Conservation (phyloP, 805 yeast species). For the Ogataea kodamae region DNA sequence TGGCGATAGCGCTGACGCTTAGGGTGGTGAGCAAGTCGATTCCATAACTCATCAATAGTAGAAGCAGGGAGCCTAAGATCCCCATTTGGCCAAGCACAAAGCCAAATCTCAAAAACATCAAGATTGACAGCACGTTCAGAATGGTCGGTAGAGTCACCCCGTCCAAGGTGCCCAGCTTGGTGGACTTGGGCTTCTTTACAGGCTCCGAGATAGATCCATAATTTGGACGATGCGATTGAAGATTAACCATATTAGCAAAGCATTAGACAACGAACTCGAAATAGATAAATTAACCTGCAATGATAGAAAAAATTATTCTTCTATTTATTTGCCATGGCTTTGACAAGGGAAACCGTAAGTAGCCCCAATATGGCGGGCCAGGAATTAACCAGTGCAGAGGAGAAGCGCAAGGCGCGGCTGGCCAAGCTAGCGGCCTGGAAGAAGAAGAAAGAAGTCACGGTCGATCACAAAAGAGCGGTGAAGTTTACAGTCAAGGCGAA, state of each 20-base stretch:
- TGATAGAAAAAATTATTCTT: slow-evolving; percentile 1
- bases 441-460: slow-evolving; percentile 43
- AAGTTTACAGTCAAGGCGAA: slow-evolving; percentile 20
- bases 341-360: slow-evolving; percentile 8
- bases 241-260: slow-evolving; percentile 5
- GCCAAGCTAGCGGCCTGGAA: slow-evolving; percentile 61
- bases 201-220: slow-evolving; percentile 11
- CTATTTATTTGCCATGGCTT: neutral
- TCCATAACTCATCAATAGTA: slow-evolving; percentile 68
- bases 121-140: slow-evolving; percentile 84
- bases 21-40: slow-evolving; percentile 83
- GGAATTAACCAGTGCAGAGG: slow-evolving; percentile 26
- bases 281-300: no score
- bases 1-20: slow-evolving; percentile 91
- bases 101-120: slow-evolving; percentile 94
- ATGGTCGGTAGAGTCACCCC: slow-evolving; percentile 96
- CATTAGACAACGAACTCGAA: no score
- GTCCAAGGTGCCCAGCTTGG: slow-evolving; percentile 72
- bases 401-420: slow-evolving; percentile 40
- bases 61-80: slow-evolving; percentile 64
- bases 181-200: slow-evolving; percentile 6
- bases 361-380: slow-evolving; percentile 9
- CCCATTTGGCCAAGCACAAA: slow-evolving; percentile 96
- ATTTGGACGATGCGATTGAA: slow-evolving; percentile 2
- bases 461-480: slow-evolving; percentile 12